Evolutionary conservation across 2,329 filamentous ascomycete genomes (phyloP).

Genomic region (Rhinocladiella similis): DNA sequence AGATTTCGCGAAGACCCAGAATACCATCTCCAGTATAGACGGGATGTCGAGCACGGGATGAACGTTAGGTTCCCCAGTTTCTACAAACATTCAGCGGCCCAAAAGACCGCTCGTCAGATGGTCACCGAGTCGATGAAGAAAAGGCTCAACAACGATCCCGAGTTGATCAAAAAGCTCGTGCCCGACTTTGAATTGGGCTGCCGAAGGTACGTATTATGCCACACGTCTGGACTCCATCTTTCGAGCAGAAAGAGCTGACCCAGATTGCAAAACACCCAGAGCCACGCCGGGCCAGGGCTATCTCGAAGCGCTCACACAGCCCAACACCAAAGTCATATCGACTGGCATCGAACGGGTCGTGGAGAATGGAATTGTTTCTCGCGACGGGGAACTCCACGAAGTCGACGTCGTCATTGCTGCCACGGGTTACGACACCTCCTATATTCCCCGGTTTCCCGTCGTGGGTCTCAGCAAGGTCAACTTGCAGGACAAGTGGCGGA

Average conservation of each 20-base stretch:
- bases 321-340: conserved; percentile 47
- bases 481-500: conserved; percentile 7
- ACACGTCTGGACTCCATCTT: too few species aligned
- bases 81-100: neutral
- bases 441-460: conserved; percentile 7
- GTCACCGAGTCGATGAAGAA: neutral
- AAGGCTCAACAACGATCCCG: conserved; percentile 33
- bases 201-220: neutral
- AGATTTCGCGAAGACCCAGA: neutral
- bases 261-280: neutral
- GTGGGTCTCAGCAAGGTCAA: conserved; percentile 2
- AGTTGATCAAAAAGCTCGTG: conserved; percentile 45
- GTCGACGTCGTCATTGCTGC: conserved; percentile 37
- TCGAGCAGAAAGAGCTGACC: too few species aligned
- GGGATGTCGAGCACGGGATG: neutral
- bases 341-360: conserved; percentile 39
- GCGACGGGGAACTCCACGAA: conserved; percentile 38
- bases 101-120: neutral
- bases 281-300: conserved; percentile 44
- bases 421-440: conserved; percentile 15
- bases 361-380: conserved; percentile 39
- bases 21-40: neutral
- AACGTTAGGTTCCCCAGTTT: neutral
- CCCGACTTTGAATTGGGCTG: conserved; percentile 46
- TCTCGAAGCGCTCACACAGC: conserved; percentile 41